Evolutionary conservation across 2,329 filamentous ascomycete genomes (phyloP), one percentile per base, ranked within the genome.

Genomic region (Pseudogymnoascus verrucosus): DNA sequence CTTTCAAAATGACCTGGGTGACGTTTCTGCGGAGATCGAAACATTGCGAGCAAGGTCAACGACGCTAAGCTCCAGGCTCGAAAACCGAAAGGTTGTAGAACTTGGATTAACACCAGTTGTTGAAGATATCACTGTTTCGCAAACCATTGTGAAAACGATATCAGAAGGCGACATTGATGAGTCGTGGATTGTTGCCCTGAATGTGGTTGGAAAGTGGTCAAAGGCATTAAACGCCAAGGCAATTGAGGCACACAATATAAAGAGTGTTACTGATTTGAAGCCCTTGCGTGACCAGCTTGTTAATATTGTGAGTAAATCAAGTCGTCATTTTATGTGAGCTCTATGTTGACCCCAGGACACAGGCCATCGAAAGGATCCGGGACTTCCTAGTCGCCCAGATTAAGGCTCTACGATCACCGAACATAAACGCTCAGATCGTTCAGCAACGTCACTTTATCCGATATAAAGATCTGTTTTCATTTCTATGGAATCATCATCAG

Each of bases 381-480:
- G 95, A 99, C 75, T 96, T 96, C 72, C 82, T 99, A 39, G 95
- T 99, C 11, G 85, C 90, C 14, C 93, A 98, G 74, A 95, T 99
- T 74, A 96, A 96, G 76, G 91, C 93, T 4, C 80, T 99, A 62
- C 86, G 95, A 64, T 96, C 93, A 26, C 95, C 95, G 12, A 95
- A 93, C 71, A 96, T 98, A 74, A 98, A 99, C 74, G 92, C 93
- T 2, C 95, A 99, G 74, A 89, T 98, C 64, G 93, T 99, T 60
- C 95, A 99, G 74, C 92, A 97, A 71, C 91, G 96, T 72, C 90
- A 89, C 65, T 92, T 99, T 69, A 79, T 97, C 60, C 88, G 85
- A 69, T 96, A 92, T 78, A 96, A 91, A 74, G 92, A 96, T 36
- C 79, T 97, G 0, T 99, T 88, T 75, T 82, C 85, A 5, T 99